Conservation (phyloP, 306 rosid species). For the Vigna reflexopilosa region DNA sequence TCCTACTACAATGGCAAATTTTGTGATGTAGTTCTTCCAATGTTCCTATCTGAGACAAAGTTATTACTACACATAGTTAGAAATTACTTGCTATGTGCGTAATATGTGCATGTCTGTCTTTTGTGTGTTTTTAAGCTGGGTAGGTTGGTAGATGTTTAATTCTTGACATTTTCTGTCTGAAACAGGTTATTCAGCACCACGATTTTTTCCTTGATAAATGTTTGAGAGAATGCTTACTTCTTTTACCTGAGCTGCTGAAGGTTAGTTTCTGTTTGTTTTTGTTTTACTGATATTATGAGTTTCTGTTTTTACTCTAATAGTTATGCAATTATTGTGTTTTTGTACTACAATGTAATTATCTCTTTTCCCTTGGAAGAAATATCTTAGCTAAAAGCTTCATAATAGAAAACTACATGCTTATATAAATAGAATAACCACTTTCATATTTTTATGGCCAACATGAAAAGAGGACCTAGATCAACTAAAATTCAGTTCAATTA, state of each 20-base stretch:
- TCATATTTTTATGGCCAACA: not conserved
- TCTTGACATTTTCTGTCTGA: slow-evolving; percentile 51
- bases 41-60: not conserved
- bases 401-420: not conserved
- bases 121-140: not conserved
- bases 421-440: not conserved
- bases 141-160: slow-evolving; percentile 9
- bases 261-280: slow-evolving; percentile 56
- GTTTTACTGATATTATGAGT: not conserved
- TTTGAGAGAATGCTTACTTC: slow-evolving; percentile 93
- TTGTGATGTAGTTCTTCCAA: not conserved
- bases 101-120: not conserved
- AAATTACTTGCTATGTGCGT: not conserved
- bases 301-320: slow-evolving; percentile 17
- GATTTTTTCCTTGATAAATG: slow-evolving; percentile 95
- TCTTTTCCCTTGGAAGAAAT: slow-evolving; percentile 12
- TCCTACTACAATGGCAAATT: not conserved
- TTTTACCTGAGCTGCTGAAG: slow-evolving; percentile 90
- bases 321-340: slow-evolving; percentile 19
- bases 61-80: not conserved
- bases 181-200: slow-evolving; percentile 95
- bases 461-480: not conserved
- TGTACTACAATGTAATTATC: not conserved
- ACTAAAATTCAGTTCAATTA: not conserved
- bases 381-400: not conserved